phyloP scores from a whole-genome alignment of 345 rosid species.

The Acer yangbiense region DNA sequence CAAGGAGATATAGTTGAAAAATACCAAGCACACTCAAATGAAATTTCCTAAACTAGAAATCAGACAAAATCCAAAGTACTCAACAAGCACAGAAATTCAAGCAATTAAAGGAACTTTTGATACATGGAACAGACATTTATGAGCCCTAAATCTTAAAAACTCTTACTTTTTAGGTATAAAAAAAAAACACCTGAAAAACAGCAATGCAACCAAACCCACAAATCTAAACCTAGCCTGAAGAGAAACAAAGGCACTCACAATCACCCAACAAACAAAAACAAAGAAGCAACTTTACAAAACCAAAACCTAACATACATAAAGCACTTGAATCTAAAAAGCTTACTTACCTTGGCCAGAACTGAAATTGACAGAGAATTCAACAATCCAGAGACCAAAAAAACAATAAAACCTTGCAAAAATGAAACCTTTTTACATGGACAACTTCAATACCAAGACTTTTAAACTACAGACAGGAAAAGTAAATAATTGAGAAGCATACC shows the following conservation, averaged over 20 bases:
- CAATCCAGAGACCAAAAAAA: slow-evolving; percentile 5
- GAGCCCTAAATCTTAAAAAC: not conserved
- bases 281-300: not conserved
- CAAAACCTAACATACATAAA: not conserved
- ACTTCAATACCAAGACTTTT: not conserved
- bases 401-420: not conserved
- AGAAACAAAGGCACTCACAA: not conserved
- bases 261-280: not conserved
- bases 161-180: not conserved
- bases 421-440: slow-evolving; percentile 7
- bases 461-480: not conserved
- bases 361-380: not conserved
- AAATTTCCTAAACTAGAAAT: not conserved
- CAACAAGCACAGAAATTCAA: not conserved
- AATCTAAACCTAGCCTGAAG: not conserved
- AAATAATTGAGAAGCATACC: not conserved
- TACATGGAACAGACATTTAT: not conserved
- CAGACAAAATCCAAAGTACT: not conserved
- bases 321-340: slow-evolving; percentile 10
- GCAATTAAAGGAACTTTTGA: slow-evolving; percentile 15
- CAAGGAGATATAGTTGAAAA: slow-evolving; percentile 22
- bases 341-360: not conserved
- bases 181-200: not conserved
- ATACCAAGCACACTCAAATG: slow-evolving; percentile 11
- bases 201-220: slow-evolving; percentile 11